Evolutionary conservation across 495 filamentous ascomycete species (phyloP).

Genomic region (Penicillium egyptiacum): DNA sequence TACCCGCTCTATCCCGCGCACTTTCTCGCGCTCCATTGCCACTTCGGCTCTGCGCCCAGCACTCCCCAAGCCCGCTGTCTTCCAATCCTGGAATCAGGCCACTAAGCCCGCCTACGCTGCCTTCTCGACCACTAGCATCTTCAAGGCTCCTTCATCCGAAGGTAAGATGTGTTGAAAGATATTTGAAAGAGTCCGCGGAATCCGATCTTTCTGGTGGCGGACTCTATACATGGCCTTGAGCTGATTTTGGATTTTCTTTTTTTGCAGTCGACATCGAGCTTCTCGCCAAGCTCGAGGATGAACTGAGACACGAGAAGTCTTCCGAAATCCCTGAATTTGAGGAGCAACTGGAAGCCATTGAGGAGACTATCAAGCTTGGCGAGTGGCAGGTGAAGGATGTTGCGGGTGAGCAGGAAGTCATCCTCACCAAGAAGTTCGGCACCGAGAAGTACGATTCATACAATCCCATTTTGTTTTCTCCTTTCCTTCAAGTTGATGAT

Average conservation of each 20-base stretch:
- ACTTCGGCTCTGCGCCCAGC: constrained; percentile 50
- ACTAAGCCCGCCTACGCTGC: constrained; percentile 60
- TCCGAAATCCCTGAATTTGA: constrained; percentile 40
- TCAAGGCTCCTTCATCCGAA: constrained; percentile 59
- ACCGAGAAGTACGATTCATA: constrained; percentile 68
- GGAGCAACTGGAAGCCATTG: constrained; percentile 68
- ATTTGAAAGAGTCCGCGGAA: constrained; percentile 1
- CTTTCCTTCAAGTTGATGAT: constrained; percentile 4
- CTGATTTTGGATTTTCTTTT: constrained; percentile 16
- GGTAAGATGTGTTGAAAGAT: constrained; percentile 32
- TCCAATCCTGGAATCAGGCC: constrained; percentile 52
- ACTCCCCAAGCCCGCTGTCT: constrained; percentile 44
- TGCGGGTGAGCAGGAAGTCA: constrained; percentile 81
- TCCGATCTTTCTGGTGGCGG: background rate
- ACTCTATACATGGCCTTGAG: background rate
- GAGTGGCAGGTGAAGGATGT: constrained; percentile 69
- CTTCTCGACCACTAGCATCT: constrained; percentile 69
- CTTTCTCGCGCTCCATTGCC: constrained; percentile 59
- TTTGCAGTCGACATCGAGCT: constrained; percentile 48
- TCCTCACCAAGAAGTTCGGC: constrained; percentile 76
- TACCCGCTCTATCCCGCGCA: constrained; percentile 69
- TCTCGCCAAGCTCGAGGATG: constrained; percentile 49
- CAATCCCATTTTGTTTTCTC: background rate
- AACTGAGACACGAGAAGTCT: constrained; percentile 49
- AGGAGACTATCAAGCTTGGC: constrained; percentile 75